Percentiles rank a stretch among this genome's conserved stretches.
phyloP scores from a whole-genome alignment of 176 grass and related monocot species.

The Avena sativa region DNA sequence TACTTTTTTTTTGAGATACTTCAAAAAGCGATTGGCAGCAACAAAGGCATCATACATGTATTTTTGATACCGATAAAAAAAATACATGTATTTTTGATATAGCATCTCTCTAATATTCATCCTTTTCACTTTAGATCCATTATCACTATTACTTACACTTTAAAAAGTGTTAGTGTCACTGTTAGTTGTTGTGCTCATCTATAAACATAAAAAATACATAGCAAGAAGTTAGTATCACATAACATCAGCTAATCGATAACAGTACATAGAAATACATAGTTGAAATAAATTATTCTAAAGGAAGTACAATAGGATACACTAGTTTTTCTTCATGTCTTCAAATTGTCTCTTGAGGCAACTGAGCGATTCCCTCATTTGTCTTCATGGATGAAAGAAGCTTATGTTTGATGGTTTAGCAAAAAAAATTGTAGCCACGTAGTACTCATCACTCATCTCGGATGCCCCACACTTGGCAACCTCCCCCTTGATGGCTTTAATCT shows the following conservation, averaged over 20 bases:
- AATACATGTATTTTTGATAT: neutral
- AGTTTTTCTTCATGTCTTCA: neutral
- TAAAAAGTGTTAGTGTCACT: no score
- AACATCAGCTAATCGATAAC: no score
- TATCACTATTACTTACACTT: neutral
- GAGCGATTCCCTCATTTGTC: neutral
- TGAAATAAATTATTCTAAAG: no score
- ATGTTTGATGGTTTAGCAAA: neutral
- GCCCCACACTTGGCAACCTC: conserved; percentile 3
- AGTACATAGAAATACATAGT: no score
- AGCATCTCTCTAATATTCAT: neutral
- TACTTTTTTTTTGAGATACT: neutral
- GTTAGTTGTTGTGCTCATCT: no score
- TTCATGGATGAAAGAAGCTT: neutral
- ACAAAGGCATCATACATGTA: neutral
- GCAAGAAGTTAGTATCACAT: no score
- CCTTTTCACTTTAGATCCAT: neutral
- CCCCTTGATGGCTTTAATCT: neutral
- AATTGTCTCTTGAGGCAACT: neutral
- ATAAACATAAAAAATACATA: no score
- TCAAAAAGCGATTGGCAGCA: neutral
- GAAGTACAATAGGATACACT: neutral
- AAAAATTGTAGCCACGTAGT: neutral
- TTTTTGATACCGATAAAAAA: neutral
- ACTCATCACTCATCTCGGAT: neutral